phyloP scores from a whole-genome alignment of 139 green algal species.

The Tetradesmus obliquus region DNA sequence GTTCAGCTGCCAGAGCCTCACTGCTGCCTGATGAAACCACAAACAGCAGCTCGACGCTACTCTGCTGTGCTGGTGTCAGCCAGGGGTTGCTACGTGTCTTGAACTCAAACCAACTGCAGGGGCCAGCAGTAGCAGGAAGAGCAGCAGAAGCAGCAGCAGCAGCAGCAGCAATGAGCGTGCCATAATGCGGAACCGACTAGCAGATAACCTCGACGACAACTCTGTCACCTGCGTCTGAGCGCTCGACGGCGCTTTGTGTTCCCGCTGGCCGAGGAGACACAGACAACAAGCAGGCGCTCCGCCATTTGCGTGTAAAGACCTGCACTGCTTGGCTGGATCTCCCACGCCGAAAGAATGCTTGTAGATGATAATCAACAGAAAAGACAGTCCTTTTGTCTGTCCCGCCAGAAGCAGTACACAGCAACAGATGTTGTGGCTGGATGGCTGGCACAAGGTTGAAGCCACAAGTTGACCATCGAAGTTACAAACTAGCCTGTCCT shows the following conservation, averaged over 20 bases:
- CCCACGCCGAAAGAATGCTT: not conserved
- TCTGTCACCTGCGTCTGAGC: conserved; percentile 1
- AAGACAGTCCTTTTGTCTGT: not conserved
- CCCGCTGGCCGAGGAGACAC: not conserved
- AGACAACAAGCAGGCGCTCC: not conserved
- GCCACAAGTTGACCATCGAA: not conserved
- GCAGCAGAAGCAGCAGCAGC: conserved; percentile 9
- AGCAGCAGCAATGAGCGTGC: not conserved
- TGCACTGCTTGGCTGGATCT: not conserved
- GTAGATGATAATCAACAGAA: no score
- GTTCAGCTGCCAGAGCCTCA: conserved; percentile 5
- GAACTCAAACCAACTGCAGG: conserved; percentile 34
- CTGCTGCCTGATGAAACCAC: not conserved
- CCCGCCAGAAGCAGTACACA: not conserved
- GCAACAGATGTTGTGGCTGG: not conserved
- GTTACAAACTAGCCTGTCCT: not conserved
- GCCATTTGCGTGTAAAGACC: not conserved
- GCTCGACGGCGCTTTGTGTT: not conserved
- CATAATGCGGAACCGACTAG: not conserved
- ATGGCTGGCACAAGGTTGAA: not conserved
- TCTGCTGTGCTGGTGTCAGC: not conserved
- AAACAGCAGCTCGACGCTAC: not conserved
- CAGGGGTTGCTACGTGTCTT: not conserved
- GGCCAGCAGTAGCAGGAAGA: not conserved
- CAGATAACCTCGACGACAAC: not conserved